phyloP scores from a whole-genome alignment of 2,329 filamentous ascomycete species.

The Neopestalotiopsis rosae region DNA sequence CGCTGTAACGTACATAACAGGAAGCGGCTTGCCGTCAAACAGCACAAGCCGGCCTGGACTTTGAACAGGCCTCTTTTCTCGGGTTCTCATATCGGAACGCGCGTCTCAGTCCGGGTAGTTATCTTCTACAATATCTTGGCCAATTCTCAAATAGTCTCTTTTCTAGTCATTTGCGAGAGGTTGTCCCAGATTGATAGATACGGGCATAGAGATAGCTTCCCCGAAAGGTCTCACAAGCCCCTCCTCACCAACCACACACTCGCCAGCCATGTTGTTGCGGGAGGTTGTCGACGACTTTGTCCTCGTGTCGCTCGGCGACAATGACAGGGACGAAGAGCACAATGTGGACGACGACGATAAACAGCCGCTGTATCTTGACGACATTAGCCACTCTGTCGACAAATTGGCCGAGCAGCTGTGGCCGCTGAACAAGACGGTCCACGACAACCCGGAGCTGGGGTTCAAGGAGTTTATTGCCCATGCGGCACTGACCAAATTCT shows the following conservation, averaged over 20 bases:
- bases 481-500: slow-evolving; percentile 52
- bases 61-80: background rate
- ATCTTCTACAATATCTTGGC: background rate
- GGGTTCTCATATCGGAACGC: background rate
- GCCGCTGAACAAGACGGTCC: slow-evolving; percentile 54
- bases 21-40: background rate
- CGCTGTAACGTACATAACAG: too few species aligned
- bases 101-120: background rate
- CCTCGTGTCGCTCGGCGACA: slow-evolving; percentile 31
- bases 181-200: background rate
- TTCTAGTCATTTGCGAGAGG: background rate
- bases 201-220: background rate
- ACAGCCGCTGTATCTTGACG: slow-evolving; percentile 31
- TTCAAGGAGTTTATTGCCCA: slow-evolving; percentile 56
- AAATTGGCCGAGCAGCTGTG: slow-evolving; percentile 44
- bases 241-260: background rate
- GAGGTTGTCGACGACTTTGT: slow-evolving; percentile 32
- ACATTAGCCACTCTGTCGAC: slow-evolving; percentile 46
- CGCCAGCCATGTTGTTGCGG: slow-evolving; percentile 24
- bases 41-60: background rate
- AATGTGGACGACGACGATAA: slow-evolving; percentile 18
- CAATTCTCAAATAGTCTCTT: background rate
- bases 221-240: background rate
- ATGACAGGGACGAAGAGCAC: background rate
- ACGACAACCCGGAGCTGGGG: slow-evolving; percentile 55